phyloP scores from a whole-genome alignment of 208 protist species.

The Angomonas desouzai region DNA sequence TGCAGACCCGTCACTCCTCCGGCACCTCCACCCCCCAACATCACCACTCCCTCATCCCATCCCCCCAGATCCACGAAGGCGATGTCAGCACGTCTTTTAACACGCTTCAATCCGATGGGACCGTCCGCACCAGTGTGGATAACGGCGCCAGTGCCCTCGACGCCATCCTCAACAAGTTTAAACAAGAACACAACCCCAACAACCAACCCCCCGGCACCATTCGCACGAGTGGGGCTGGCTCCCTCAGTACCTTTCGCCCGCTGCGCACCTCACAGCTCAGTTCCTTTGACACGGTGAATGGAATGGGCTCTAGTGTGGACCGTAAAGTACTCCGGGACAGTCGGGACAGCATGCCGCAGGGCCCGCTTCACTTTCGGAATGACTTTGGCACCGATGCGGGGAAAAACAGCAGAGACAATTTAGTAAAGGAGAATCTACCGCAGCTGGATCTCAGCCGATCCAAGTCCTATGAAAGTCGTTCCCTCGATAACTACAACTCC shows the following conservation, averaged over 20 bases:
- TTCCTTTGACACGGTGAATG: background rate
- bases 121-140: background rate
- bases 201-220: no score
- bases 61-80: no score
- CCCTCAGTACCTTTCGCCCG: background rate
- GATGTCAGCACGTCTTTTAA: no score
- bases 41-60: no score
- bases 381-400: background rate
- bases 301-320: background rate
- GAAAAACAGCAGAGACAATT: background rate
- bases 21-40: background rate
- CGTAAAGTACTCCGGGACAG: background rate
- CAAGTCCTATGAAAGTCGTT: background rate
- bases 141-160: background rate
- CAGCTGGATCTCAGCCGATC: background rate
- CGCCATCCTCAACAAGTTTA: slow-evolving; percentile 6
- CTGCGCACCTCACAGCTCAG: background rate
- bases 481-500: background rate
- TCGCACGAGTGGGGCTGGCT: background rate
- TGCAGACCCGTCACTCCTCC: background rate
- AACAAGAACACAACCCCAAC: background rate
- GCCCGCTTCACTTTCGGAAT: background rate
- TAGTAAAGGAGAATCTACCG: slow-evolving; percentile 3
- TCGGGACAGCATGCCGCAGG: background rate
- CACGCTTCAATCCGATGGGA: background rate